Evolutionary conservation across 2,329 filamentous ascomycete species (phyloP), one percentile per base, ranked within the genome.

Genomic region (Akanthomyces uredinophilus): DNA sequence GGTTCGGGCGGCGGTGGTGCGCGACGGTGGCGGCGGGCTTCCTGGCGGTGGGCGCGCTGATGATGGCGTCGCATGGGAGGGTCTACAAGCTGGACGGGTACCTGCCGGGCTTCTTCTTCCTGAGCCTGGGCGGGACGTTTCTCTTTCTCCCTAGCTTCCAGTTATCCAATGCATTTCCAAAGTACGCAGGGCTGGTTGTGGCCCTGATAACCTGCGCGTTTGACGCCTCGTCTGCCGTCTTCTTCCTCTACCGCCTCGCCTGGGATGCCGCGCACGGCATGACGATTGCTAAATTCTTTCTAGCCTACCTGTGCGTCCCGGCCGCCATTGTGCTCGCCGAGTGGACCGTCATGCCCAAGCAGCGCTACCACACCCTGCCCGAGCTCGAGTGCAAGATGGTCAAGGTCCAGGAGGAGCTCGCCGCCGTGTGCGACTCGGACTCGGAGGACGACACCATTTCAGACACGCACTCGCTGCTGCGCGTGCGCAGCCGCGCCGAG

Each of bases 71-170:
- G 68, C 88, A 87, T 24, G 73, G 78, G 63, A 72, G 81, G 10
- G 67, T 92, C 2, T 82, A 85, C 0, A 59, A 49, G 11, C 88
- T 93, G 65, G 93, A 97, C 75, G 90, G 84, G 18, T 88, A 89
- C 69, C 83, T 91, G 22, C 78, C 85, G 5, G 90, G 89, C 18
- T 93, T 94, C 72, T 78, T 93, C 24, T 85, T 91, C 61, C 81
- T 95, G 8, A 89, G 90, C 0, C 80, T 94, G 1, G 91, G 90
- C 22, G 91, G 91, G 0, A 89, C 90, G 2, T 93, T 92, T 68
- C 84, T 91, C 57, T 95, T 92, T 74, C 91, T 95, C 62, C 87
- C 90, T 10, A 90, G 88, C 3, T 94, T 94, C 74, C 91, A 95
- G 71, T 83, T 95, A 44, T 92, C 90, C 44, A 95, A 95, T 72